Percentiles rank a stretch among this genome's conserved stretches.
These are phyloP conservation scores for Fistulinella staudtii DNA, from an alignment of 1,284 basidiomycete genomes.

Conservation along the genomic window DNA sequence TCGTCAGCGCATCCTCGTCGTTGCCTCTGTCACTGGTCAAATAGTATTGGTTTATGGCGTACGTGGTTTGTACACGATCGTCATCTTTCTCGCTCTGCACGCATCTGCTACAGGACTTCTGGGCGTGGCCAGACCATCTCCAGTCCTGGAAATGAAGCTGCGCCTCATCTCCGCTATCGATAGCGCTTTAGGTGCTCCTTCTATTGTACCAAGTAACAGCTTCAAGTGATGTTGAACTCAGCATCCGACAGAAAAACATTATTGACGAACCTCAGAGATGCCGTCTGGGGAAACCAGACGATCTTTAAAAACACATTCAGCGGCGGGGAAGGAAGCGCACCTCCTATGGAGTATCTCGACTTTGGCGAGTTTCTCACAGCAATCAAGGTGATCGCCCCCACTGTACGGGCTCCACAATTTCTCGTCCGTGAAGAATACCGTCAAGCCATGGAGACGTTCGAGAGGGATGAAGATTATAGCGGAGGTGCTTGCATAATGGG, in stretches of 20 bases:
- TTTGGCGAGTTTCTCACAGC: not conserved
- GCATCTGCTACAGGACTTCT: not conserved
- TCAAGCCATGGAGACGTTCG: not conserved
- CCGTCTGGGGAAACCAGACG: slow-evolving; percentile 2
- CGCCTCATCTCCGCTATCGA: not conserved
- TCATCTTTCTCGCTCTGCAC: not conserved
- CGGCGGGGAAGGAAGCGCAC: not conserved
- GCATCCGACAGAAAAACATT: not conserved
- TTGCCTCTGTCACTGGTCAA: too few species aligned
- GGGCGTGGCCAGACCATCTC: not conserved
- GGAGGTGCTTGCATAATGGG: slow-evolving; percentile 6
- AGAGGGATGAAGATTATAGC: not conserved
- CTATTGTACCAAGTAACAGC: not conserved
- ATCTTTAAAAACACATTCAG: not conserved
- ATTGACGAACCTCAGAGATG: not conserved
- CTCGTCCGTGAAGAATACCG: slow-evolving; percentile 4
- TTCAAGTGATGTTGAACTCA: not conserved
- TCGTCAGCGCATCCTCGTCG: too few species aligned
- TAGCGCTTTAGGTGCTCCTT: too few species aligned
- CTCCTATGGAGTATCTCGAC: not conserved
- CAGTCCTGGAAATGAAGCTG: too few species aligned
- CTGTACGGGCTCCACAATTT: not conserved
- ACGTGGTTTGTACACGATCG: too few species aligned
- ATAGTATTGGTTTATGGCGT: too few species aligned
- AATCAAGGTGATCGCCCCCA: not conserved